These are phyloP conservation scores for Pleurotus djamor DNA, from an alignment of 768 basidiomycete species.

Conservation along the genomic window DNA sequence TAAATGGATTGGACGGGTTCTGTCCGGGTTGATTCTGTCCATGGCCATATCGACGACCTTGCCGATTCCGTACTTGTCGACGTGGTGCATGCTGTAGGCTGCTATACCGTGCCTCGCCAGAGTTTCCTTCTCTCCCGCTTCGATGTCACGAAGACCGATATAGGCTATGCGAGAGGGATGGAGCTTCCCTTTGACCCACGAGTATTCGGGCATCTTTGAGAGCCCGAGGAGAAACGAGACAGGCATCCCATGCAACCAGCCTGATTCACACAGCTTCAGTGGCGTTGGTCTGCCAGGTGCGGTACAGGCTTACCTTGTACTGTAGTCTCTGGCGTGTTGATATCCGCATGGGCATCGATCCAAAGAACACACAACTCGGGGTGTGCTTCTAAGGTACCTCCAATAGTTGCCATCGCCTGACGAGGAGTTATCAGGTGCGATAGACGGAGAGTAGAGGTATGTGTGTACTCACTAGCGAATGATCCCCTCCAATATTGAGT, in stretches of 20 bases:
- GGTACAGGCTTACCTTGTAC: conserved; percentile 34
- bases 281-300: conserved; percentile 3
- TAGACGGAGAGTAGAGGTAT: background rate
- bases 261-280: conserved; percentile 21
- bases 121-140: conserved; percentile 66
- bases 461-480: conserved; percentile 52
- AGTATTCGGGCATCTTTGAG: conserved; percentile 16
- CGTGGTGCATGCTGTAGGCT: conserved; percentile 67
- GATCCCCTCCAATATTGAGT: conserved; percentile 75
- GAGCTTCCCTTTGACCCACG: conserved; percentile 41
- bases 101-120: conserved; percentile 56
- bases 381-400: conserved; percentile 59
- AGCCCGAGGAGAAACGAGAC: conserved; percentile 67
- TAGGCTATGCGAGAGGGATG: conserved; percentile 62
- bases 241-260: conserved; percentile 83
- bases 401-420: conserved; percentile 68
- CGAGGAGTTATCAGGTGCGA: background rate
- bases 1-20: conserved; percentile 68
- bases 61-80: conserved; percentile 70
- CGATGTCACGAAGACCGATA: conserved; percentile 77
- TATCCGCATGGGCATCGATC: conserved; percentile 81
- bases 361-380: conserved; percentile 68
- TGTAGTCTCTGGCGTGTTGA: conserved; percentile 73
- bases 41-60: conserved; percentile 78
- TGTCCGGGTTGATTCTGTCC: conserved; percentile 66